Base-by-base conservation (phyloP, 768 basidiomycete genomes). In the Rhizopogon vesiculosus region DNA sequence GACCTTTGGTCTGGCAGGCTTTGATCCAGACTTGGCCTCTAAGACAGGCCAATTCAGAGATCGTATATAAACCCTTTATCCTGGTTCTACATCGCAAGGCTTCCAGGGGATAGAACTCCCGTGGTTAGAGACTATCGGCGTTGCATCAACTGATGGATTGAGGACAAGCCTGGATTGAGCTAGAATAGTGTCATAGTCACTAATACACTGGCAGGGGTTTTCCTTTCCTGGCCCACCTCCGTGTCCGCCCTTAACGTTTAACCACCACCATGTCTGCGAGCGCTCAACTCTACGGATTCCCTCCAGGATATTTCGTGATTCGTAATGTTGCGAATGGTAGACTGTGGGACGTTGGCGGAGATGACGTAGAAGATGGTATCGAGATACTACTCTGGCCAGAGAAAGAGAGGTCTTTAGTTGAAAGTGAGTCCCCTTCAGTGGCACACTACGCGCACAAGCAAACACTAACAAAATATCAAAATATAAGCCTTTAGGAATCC, bases 371-470 rank as follows among this genome's bases (percentile, higher is more conserved):
- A 40, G 75, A 76, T 50, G 72, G 76, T 41, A 69, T 66, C 12
- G 65, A 82, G 51, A 63, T 91, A 52, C 73, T 83, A 48, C 72
- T 93, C 5, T 92, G 80, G 80, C 80, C 82, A 3, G 84, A 84
- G 69, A 90, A 83, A 57, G 91, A 93, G 60, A 81, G 71, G 10
- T 89, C 87, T 3, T 73, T 91, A 5, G 90, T 93, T 1, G 90
- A 93, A 77, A 78, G 91, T 89, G 68, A 58, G 80, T 66, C 67
- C 41, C 25, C 16, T 29, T 43, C 5, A 39, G 19, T 29, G 1
- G 3, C 25, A 25, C 25, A 25, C 25, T 25, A 4, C 44, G 33
- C 42, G 59, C 48, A 28, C 16, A 38, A 22, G 19, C 13, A 42
- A 44, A 43, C 45, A 44, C 42, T 56, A 13, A 2, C 42, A 40